phyloP scores from a whole-genome alignment of 73 alveolate genomes.

The Paraurostyla sp. region DNA sequence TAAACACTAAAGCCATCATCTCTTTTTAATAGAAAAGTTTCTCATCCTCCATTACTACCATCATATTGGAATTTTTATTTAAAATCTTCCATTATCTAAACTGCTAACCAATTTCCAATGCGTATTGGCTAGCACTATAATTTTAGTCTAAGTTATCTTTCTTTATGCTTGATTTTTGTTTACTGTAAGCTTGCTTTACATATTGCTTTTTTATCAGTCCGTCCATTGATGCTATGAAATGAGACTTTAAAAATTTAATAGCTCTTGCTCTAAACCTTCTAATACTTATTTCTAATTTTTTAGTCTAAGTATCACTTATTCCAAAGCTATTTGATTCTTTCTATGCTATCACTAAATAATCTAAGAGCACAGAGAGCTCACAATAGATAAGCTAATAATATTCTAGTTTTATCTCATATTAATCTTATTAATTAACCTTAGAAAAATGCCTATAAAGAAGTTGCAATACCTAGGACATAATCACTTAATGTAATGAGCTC shows the following conservation, averaged over 20 bases:
- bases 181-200: neutral
- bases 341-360: neutral
- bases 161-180: neutral
- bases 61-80: neutral
- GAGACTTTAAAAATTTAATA: neutral
- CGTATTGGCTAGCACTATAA: neutral
- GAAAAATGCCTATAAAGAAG: neutral
- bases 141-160: neutral
- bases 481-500: too few relatives aligned
- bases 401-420: neutral
- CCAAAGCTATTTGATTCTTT: too few relatives aligned
- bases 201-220: neutral
- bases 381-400: neutral
- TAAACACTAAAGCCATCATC: neutral
- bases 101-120: neutral
- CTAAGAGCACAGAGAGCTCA: constrained; percentile 7
- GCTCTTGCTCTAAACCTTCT: constrained; percentile 21
- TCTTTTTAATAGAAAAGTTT: neutral
- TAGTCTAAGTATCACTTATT: neutral
- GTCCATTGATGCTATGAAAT: neutral
- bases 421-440: neutral
- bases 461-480: too few relatives aligned
- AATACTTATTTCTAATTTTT: neutral
- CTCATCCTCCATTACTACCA: neutral
- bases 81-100: neutral